Percentiles rank a stretch among this genome's conserved stretches.
These are phyloP conservation scores for Verbascum thapsus DNA, from an alignment of 257 asterid genomes.

Conservation along the genomic window DNA sequence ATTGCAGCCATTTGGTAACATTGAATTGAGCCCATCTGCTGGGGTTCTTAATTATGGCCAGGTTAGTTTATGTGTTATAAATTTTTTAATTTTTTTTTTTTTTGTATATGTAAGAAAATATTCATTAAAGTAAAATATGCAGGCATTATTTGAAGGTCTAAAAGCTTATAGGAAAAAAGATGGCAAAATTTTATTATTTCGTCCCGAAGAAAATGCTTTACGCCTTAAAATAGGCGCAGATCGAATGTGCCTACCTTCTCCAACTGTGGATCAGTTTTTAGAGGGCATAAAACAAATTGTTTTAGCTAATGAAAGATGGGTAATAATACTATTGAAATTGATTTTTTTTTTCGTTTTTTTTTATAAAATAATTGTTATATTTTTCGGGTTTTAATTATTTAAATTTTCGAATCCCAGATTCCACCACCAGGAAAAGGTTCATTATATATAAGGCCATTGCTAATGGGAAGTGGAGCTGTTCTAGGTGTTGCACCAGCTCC, in stretches of 20 bases:
- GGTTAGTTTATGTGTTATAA: slow-evolving; percentile 39
- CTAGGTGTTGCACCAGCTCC: slow-evolving; percentile 83
- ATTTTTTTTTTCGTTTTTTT: neutral
- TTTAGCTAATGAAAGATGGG: slow-evolving; percentile 79
- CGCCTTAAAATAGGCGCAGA: slow-evolving; percentile 75
- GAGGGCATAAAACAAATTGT: slow-evolving; percentile 66
- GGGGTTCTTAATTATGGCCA: slow-evolving; percentile 79
- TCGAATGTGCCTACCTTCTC: slow-evolving; percentile 87
- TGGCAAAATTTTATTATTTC: slow-evolving; percentile 63
- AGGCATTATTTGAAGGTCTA: slow-evolving; percentile 81
- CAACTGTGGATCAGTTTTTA: slow-evolving; percentile 69
- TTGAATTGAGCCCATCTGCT: slow-evolving; percentile 76
- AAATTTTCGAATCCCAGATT: slow-evolving; percentile 41
- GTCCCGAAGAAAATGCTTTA: slow-evolving; percentile 71
- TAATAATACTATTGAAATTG: slow-evolving; percentile 30
- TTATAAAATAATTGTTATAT: too few species aligned
- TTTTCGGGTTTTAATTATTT: neutral
- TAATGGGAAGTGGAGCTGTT: slow-evolving; percentile 78
- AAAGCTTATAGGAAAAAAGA: slow-evolving; percentile 67
- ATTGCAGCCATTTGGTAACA: slow-evolving; percentile 72
- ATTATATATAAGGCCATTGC: slow-evolving; percentile 69
- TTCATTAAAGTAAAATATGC: slow-evolving; percentile 8
- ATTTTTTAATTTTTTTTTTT: neutral
- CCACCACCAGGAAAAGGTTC: slow-evolving; percentile 82
- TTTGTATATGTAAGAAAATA: neutral